phyloP scores from a whole-genome alignment of 495 filamentous ascomycete species.

The Penicillium ochrochloron region DNA sequence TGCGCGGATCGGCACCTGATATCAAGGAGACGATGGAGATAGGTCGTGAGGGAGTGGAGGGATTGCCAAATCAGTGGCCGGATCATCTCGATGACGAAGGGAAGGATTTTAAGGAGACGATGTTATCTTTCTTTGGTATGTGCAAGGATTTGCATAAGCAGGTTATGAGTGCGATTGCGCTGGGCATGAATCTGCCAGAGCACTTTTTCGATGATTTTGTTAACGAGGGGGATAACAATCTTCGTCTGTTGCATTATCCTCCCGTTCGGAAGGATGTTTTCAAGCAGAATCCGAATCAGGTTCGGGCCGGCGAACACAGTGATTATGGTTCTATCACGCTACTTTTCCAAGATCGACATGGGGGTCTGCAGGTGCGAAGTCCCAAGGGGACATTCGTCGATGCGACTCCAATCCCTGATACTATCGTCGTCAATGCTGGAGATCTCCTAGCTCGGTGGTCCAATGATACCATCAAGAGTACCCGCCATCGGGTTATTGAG shows the following conservation, averaged over 20 bases:
- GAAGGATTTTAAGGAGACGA: constrained; percentile 67
- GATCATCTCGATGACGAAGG: constrained; percentile 62
- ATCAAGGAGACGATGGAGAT: constrained; percentile 87
- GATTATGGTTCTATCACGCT: constrained; percentile 90
- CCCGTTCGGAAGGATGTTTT: constrained; percentile 70
- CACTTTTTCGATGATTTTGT: constrained; percentile 79
- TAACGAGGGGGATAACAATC: constrained; percentile 77
- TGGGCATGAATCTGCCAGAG: constrained; percentile 76
- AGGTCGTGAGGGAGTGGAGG: constrained; percentile 71
- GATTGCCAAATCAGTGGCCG: constrained; percentile 82
- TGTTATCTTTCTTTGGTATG: constrained; percentile 71
- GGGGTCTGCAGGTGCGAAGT: constrained; percentile 82
- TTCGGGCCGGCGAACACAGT: constrained; percentile 83
- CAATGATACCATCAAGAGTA: constrained; percentile 87
- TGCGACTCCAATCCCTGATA: constrained; percentile 79
- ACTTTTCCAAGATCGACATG: constrained; percentile 83
- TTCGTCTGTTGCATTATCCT: constrained; percentile 91
- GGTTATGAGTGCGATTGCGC: constrained; percentile 86
- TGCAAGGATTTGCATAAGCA: constrained; percentile 77
- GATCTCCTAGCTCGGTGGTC: constrained; percentile 89
- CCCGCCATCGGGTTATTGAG: constrained; percentile 87
- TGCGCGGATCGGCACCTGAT: constrained; percentile 68
- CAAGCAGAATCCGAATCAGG: constrained; percentile 68
- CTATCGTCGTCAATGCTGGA: constrained; percentile 90
- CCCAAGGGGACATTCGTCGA: constrained; percentile 80